These are phyloP conservation scores for Puccinia novopanici DNA, from an alignment of 1,284 basidiomycete genomes.

Conservation along the genomic window DNA sequence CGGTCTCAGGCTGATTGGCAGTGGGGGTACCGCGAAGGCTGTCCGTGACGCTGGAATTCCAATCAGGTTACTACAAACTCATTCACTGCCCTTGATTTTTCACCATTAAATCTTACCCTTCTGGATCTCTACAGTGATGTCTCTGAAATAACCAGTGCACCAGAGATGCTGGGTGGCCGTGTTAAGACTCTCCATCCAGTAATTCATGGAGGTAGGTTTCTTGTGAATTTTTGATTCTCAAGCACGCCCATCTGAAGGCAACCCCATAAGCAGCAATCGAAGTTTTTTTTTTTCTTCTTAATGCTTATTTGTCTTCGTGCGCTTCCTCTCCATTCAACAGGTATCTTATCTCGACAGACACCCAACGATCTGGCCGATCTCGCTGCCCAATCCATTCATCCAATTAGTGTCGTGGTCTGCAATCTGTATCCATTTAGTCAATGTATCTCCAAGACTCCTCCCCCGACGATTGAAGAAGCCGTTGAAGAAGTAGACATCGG, in stretches of 20 bases:
- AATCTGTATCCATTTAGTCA: slow-evolving; percentile 97
- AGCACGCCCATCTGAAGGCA: neutral
- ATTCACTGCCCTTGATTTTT: slow-evolving; percentile 2
- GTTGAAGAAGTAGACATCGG: slow-evolving; percentile 99
- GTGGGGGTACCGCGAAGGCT: slow-evolving; percentile 95
- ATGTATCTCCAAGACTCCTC: slow-evolving; percentile 78
- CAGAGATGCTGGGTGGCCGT: slow-evolving; percentile 98
- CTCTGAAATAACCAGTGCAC: slow-evolving; percentile 94
- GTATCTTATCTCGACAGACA: slow-evolving; percentile 85
- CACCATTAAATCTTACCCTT: neutral
- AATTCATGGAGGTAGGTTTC: slow-evolving; percentile 81
- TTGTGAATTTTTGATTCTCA: neutral
- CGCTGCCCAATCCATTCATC: slow-evolving; percentile 75
- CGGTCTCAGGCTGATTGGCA: slow-evolving; percentile 86
- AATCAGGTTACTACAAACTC: slow-evolving; percentile 71
- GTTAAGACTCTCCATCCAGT: slow-evolving; percentile 99
- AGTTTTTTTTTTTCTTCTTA: neutral
- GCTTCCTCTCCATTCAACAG: slow-evolving; percentile 60
- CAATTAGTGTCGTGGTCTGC: slow-evolving; percentile 94
- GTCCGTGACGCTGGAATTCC: slow-evolving; percentile 90
- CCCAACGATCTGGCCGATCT: slow-evolving; percentile 83
- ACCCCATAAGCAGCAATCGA: neutral
- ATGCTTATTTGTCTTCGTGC: neutral
- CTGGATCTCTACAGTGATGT: slow-evolving; percentile 73
- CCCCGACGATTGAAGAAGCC: slow-evolving; percentile 85